Evolutionary conservation across 371 early-diverging fungal genomes (phyloP), one percentile per base, ranked within the genome.

Genomic region (Rhizoclosmatium hyalinum): DNA sequence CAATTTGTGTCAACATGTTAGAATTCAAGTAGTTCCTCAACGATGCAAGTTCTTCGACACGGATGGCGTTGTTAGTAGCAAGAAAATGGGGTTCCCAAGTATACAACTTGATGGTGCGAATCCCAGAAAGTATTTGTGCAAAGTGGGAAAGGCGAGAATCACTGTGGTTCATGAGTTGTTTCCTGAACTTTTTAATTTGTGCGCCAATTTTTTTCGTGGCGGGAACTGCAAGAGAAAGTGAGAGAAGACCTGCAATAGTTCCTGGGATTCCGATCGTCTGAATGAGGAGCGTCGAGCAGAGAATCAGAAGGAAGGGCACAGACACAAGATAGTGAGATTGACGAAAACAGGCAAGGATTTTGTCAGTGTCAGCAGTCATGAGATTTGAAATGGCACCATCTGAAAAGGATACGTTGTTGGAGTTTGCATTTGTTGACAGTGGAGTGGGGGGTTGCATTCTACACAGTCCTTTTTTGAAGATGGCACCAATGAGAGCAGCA

Each of bases 381-480:
- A 85, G 71, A 57, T 78, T 83, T 6, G 77, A 66, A 21, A 85
- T 67, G 10, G 74, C 54, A 3, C 83, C 82, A 41, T 67, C 69
- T 17, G 60, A 53, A 47, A 45, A 55, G 45, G 68, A 61, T 10
- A 12, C 69, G 62, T 43, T 68, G 65, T 54, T 65, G 6, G 19
- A 55, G 12, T 58, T 21, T 5, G 68, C 6, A 2, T 10, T 42
- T 17, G 17, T 42, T 44, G 66, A 5, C 41, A 32, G 5, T 3
- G 68, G 24, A 10, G 44, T 4, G 19, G 53, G 21, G 8, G 65
- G 44, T 14, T 64, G 69, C 67, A 66, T 61, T 19, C 68, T n/a
- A 17, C 55, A 5, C n/a, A 85, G 60, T 8, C 84, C 66, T 58
- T 85, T 85, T 10, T 61, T 50, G 75, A 81, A 83, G 53, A 85